phyloP scores from a whole-genome alignment of 2,329 filamentous ascomycete species.

The Clonostachys rosea region DNA sequence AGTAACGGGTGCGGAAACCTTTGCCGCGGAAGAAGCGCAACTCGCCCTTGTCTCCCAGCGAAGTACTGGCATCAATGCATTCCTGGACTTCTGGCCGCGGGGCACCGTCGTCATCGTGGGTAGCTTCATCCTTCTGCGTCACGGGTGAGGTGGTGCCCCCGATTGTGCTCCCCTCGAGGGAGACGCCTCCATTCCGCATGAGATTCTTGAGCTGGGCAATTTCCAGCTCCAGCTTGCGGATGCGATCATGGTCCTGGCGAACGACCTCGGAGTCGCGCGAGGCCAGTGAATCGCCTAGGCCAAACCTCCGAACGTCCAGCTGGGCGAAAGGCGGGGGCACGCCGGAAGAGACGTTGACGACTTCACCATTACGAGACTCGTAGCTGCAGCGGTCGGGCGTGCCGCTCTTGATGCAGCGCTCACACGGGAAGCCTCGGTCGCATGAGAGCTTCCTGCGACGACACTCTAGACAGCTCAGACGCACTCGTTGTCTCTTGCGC shows the following conservation, averaged over 20 bases:
- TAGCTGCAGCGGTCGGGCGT: slow-evolving; percentile 57
- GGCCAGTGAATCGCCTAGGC: slow-evolving; percentile 21
- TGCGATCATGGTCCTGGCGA: slow-evolving; percentile 50
- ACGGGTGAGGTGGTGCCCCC: slow-evolving; percentile 35
- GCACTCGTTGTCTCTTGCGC: slow-evolving; percentile 54
- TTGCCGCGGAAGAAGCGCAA: slow-evolving; percentile 54
- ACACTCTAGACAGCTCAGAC: slow-evolving; percentile 56
- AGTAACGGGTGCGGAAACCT: slow-evolving; percentile 56
- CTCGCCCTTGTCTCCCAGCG: slow-evolving; percentile 42
- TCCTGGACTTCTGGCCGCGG: slow-evolving; percentile 29
- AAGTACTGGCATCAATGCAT: slow-evolving; percentile 29
- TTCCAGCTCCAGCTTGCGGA: slow-evolving; percentile 55
- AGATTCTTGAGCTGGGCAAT: slow-evolving; percentile 51
- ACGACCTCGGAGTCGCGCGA: slow-evolving; percentile 27
- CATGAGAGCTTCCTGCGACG: slow-evolving; percentile 57
- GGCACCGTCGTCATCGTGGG: slow-evolving; percentile 23
- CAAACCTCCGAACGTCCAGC: slow-evolving; percentile 31
- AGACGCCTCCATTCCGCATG: slow-evolving; percentile 26
- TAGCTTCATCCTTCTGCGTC: slow-evolving; percentile 35
- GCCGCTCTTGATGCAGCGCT: slow-evolving; percentile 58
- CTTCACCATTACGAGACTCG: slow-evolving; percentile 48
- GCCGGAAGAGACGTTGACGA: slow-evolving; percentile 41
- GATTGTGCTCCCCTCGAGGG: slow-evolving; percentile 47
- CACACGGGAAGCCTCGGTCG: slow-evolving; percentile 56
- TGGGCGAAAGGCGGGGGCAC: slow-evolving; percentile 35